A percentile compares a stretch with the other conserved stretches of the same genome.
Evolutionary conservation across 768 basidiomycete species (phyloP).

Genomic region (Porpolomopsis calyptriformis): DNA sequence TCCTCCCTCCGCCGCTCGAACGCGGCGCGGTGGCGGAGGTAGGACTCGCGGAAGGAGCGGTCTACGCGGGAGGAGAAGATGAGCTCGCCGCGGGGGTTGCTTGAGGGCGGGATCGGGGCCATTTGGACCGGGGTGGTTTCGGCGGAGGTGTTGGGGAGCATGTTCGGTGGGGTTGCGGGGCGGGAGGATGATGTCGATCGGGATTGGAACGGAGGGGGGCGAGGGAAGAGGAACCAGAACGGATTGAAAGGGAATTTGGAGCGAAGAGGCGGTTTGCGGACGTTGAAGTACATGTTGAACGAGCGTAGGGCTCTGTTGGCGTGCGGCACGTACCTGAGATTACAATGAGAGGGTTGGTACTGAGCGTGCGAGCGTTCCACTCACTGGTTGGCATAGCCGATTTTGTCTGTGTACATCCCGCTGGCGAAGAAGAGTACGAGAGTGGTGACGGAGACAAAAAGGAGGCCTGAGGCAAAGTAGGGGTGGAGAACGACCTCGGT

Average conservation of each 20-base stretch:
- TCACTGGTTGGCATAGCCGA: conserved; percentile 91
- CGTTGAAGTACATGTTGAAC: conserved; percentile 96
- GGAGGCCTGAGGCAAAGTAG: conserved; percentile 66
- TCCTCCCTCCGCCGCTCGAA: conserved; percentile 77
- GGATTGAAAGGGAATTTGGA: conserved; percentile 48
- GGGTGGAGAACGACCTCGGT: conserved; percentile 45
- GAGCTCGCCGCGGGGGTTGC: conserved; percentile 89
- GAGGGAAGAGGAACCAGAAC: conserved; percentile 48
- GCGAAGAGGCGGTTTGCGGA: conserved; percentile 66
- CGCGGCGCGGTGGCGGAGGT: conserved; percentile 81
- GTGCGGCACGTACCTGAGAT: conserved; percentile 85
- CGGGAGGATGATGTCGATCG: conserved; percentile 20
- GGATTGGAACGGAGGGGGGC: conserved; percentile 16
- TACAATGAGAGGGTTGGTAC: not conserved
- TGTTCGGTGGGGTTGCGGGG: conserved; percentile 25
- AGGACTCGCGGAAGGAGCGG: conserved; percentile 72
- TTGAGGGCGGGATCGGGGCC: conserved; percentile 77
- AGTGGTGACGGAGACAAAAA: conserved; percentile 85
- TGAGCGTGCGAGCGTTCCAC: conserved; percentile 18
- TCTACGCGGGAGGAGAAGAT: conserved; percentile 91
- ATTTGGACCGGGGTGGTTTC: conserved; percentile 42
- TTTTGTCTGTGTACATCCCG: conserved; percentile 93
- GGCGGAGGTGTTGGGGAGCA: conserved; percentile 23
- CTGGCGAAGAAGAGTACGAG: conserved; percentile 92
- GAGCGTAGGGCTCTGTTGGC: conserved; percentile 85